A percentile compares a stretch with the other conserved stretches of the same genome.
Evolutionary conservation across 2,329 filamentous ascomycete species (phyloP).

Genomic region (Paraconiothyrium sp.): DNA sequence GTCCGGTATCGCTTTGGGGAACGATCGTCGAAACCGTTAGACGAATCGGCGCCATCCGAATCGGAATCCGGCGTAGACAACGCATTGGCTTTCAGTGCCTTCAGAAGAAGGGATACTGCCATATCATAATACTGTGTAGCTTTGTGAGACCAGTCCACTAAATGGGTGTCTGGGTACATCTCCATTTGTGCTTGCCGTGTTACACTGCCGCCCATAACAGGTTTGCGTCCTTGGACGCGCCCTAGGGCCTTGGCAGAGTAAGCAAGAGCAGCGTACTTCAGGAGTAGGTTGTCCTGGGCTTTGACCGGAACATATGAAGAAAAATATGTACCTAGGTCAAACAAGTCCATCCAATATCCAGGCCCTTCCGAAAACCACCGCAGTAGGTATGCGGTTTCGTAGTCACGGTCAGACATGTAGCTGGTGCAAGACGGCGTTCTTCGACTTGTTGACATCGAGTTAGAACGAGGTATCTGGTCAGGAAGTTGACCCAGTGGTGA

Average conservation of each 20-base stretch:
- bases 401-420: conserved; percentile 52
- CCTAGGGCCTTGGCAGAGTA: conserved; percentile 70
- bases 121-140: conserved; percentile 69
- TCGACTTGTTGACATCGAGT: conserved; percentile 35
- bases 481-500: conserved; percentile 40
- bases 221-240: conserved; percentile 62
- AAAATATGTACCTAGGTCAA: conserved; percentile 67
- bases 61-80: conserved; percentile 39
- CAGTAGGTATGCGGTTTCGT: conserved; percentile 68
- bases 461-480: conserved; percentile 37
- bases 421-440: conserved; percentile 34
- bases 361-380: conserved; percentile 68
- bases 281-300: conserved; percentile 60
- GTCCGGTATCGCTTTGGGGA: conserved; percentile 53
- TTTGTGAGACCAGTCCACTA: conserved; percentile 68
- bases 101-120: conserved; percentile 60
- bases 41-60: conserved; percentile 30
- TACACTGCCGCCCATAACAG: conserved; percentile 59
- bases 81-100: conserved; percentile 47
- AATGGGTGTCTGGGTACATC: conserved; percentile 57
- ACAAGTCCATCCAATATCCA: conserved; percentile 68
- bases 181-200: conserved; percentile 62
- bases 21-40: conserved; percentile 24
- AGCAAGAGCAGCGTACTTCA: conserved; percentile 66
- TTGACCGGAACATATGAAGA: conserved; percentile 67